A percentile compares a stretch with the other conserved stretches of the same genome.
phyloP scores from a whole-genome alignment of 176 grass and related monocot species.

The Elymus sibiricus region DNA sequence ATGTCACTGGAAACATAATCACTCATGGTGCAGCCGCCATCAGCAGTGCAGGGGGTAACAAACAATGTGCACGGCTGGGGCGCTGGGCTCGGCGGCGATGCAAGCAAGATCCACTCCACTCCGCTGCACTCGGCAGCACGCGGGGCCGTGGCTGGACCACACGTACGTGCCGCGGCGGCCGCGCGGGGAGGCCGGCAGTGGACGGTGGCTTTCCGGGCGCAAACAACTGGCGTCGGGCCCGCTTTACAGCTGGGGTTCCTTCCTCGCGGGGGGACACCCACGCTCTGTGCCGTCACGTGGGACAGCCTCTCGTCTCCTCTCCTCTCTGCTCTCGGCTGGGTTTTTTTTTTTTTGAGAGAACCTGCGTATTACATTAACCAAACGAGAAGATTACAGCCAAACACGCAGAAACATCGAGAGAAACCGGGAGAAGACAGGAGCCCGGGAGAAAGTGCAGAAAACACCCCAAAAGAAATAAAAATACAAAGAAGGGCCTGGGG shows the following conservation, averaged over 20 bases:
- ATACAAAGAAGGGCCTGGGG: no score
- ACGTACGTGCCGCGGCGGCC: slow-evolving; percentile 33
- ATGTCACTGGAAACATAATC: no score
- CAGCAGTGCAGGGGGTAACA: no score
- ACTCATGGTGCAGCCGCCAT: background rate
- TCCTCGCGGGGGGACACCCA: background rate
- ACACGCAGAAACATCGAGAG: no score
- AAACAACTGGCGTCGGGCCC: slow-evolving; percentile 43
- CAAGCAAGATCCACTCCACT: no score
- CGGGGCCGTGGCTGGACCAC: background rate
- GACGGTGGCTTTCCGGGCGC: slow-evolving; percentile 54
- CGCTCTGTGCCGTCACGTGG: slow-evolving; percentile 40
- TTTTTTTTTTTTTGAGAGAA: no score
- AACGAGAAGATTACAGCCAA: no score
- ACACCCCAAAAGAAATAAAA: no score
- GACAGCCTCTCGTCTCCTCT: background rate
- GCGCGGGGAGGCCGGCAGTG: slow-evolving; percentile 34
- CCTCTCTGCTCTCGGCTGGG: background rate
- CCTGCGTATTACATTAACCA: no score
- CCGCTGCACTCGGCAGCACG: no score
- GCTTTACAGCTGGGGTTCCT: slow-evolving; percentile 43
- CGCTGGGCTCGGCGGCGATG: background rate
- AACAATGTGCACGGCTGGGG: background rate
- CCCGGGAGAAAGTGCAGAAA: no score
- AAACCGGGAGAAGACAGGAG: no score